Conservation (phyloP, 1,284 basidiomycete genomes). For the Tylopilus orsonianus region DNA sequence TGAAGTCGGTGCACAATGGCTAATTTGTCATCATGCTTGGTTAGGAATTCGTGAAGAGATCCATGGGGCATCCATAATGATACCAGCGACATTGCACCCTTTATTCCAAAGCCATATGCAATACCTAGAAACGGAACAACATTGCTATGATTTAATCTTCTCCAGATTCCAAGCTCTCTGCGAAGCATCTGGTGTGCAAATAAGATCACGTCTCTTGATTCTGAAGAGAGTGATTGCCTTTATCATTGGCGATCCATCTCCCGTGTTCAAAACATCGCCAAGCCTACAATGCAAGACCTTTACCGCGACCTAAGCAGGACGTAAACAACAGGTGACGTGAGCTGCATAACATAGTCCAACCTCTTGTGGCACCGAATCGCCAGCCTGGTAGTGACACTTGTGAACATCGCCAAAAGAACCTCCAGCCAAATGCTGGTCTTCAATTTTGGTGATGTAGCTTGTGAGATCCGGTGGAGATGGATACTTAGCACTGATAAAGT, state of each 20-base stretch:
- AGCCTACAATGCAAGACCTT: neutral
- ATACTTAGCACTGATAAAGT: neutral
- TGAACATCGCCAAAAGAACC: neutral
- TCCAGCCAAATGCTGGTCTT: neutral
- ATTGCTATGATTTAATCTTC: neutral
- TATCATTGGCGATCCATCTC: neutral
- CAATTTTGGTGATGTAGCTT: neutral
- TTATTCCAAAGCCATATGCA: neutral
- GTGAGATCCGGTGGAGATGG: conserved; percentile 6
- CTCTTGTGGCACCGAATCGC: neutral
- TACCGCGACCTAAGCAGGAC: neutral
- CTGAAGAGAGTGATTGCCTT: neutral
- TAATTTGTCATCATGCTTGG: neutral
- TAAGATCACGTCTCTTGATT: neutral
- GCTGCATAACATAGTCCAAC: neutral
- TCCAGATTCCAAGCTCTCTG: neutral
- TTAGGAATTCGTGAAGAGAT: neutral
- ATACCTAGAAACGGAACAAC: neutral
- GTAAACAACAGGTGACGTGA: neutral
- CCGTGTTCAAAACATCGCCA: neutral
- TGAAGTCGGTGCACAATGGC: neutral
- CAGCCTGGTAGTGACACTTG: neutral
- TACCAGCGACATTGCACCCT: neutral
- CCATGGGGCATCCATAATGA: neutral
- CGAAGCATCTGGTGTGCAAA: neutral